Percentiles rank a stretch among this genome's conserved stretches.
These are phyloP conservation scores for Lachancea quebecensis DNA, from an alignment of 805 yeast species.

Conservation along the genomic window DNA sequence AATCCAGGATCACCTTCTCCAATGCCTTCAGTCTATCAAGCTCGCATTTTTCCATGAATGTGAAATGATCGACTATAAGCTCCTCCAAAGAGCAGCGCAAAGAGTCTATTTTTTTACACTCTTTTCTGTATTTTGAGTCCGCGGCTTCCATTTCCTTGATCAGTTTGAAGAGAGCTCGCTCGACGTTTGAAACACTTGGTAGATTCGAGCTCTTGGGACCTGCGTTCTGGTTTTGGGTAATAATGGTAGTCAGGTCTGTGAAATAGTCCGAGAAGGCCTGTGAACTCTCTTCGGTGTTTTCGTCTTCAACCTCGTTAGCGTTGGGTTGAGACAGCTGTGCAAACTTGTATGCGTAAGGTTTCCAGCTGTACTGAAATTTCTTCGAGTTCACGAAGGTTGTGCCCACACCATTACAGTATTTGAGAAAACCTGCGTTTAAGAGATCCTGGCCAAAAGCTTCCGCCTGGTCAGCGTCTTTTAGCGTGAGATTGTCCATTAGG, in stretches of 20 bases:
- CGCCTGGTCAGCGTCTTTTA: slow-evolving; percentile 45
- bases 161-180: slow-evolving; percentile 43
- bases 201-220: slow-evolving; percentile 4
- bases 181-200: slow-evolving; percentile 3
- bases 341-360: slow-evolving; percentile 53
- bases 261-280: slow-evolving; percentile 10
- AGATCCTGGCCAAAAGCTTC: slow-evolving; percentile 73
- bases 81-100: slow-evolving; percentile 72
- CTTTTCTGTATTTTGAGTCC: slow-evolving; percentile 49
- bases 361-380: slow-evolving; percentile 76
- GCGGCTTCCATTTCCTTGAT: slow-evolving; percentile 50
- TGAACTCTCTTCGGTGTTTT: slow-evolving; percentile 1
- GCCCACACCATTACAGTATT: slow-evolving; percentile 51
- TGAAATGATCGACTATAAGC: slow-evolving; percentile 57
- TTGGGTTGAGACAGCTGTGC: slow-evolving; percentile 34
- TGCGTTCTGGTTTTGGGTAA: slow-evolving; percentile 2
- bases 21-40: slow-evolving; percentile 67
- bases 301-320: slow-evolving; percentile 1
- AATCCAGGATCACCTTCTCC: slow-evolving; percentile 69
- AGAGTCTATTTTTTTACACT: slow-evolving; percentile 54
- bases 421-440: slow-evolving; percentile 51
- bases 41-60: slow-evolving; percentile 79
- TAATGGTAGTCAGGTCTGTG: slow-evolving; percentile 13
- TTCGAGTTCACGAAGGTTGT: slow-evolving; percentile 70
- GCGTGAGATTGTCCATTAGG: slow-evolving; percentile 22